phyloP scores from a whole-genome alignment of 768 basidiomycete genomes.

The Dictyophora rubrovolvata region DNA sequence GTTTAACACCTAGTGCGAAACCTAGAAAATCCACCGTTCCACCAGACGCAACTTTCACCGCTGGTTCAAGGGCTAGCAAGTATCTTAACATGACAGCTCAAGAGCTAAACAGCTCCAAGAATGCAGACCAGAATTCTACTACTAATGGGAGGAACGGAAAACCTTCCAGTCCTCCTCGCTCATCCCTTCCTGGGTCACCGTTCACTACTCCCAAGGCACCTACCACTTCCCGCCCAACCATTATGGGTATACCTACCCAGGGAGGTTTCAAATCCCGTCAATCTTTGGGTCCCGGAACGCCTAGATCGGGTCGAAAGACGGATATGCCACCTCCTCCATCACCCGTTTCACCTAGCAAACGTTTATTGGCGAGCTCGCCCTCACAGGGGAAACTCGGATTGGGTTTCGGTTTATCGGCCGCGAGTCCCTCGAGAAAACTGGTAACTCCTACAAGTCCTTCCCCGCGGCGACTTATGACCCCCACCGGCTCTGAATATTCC shows the following conservation, averaged over 20 bases:
- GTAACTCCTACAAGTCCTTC: conserved; percentile 7
- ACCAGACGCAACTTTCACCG: conserved; percentile 45
- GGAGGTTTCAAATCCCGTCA: conserved; percentile 4
- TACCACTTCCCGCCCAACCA: conserved; percentile 24
- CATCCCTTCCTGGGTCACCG: conserved; percentile 33
- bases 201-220: conserved; percentile 59
- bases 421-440: conserved; percentile 2
- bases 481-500: conserved; percentile 10
- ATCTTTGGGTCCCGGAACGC: conserved; percentile 3
- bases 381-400: background rate
- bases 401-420: background rate
- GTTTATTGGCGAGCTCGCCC: conserved; percentile 1
- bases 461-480: background rate
- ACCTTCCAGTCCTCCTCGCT: conserved; percentile 9
- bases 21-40: conserved; percentile 20
- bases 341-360: conserved; percentile 24
- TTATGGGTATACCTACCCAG: conserved; percentile 19
- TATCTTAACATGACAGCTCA: conserved; percentile 79
- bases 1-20: conserved; percentile 22
- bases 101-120: conserved; percentile 50
- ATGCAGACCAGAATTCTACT: conserved; percentile 7
- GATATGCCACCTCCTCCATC: conserved; percentile 72
- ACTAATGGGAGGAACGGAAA: conserved; percentile 6
- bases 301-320: conserved; percentile 7
- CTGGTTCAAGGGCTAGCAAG: conserved; percentile 76